Conservation (phyloP, 2,329 filamentous ascomycete species). For the Davidsoniella australis region DNA sequence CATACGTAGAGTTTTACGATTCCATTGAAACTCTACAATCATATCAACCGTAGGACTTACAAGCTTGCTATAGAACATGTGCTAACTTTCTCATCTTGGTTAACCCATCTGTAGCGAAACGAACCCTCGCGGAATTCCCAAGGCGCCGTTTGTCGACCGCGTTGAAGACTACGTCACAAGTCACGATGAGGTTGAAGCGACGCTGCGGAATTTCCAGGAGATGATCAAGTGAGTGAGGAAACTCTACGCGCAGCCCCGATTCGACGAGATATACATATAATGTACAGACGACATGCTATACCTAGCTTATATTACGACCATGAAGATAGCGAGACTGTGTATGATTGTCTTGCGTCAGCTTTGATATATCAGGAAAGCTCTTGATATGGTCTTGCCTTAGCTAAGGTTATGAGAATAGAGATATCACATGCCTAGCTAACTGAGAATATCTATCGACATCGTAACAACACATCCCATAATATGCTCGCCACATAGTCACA, state of each 20-base stretch:
- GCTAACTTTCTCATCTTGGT: background rate
- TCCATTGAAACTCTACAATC: background rate
- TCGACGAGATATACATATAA: background rate
- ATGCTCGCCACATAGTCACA: too few species aligned
- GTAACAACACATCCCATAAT: too few species aligned
- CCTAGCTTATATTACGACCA: background rate
- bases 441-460: too few species aligned
- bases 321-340: too few species aligned
- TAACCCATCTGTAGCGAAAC: constrained; percentile 28
- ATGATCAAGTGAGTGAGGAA: constrained; percentile 62
- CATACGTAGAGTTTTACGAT: too few species aligned
- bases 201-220: constrained; percentile 71
- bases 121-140: constrained; percentile 70
- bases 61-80: background rate
- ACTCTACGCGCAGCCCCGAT: too few species aligned
- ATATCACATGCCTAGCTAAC: too few species aligned
- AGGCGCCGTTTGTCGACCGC: constrained; percentile 71
- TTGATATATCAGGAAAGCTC: too few species aligned
- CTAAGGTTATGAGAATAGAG: too few species aligned
- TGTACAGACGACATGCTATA: background rate
- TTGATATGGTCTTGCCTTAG: too few species aligned
- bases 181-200: constrained; percentile 62
- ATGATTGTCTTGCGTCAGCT: too few species aligned
- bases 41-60: background rate
- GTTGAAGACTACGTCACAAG: constrained; percentile 76